Percentiles rank a stretch among this genome's conserved stretches.
These are phyloP conservation scores for Paramecium octaurelia DNA, from an alignment of 73 alveolate genomes.

Conservation along the genomic window DNA sequence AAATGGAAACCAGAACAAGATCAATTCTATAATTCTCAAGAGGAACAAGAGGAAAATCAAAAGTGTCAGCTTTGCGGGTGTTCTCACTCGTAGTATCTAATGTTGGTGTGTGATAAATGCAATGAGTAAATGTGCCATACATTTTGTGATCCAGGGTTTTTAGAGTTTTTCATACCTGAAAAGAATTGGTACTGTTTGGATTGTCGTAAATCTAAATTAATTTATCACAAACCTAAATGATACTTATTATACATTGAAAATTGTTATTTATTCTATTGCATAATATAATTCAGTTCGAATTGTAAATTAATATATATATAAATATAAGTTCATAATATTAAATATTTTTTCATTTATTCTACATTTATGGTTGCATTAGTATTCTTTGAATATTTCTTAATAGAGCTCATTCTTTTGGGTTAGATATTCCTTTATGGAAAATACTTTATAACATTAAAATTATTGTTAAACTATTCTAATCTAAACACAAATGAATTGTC, in stretches of 20 bases:
- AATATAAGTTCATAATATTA: not conserved
- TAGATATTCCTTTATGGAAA: not conserved
- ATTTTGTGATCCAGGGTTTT: conserved; percentile 11
- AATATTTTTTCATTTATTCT: not conserved
- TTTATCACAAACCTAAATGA: not conserved
- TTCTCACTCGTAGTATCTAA: not conserved
- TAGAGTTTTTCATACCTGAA: not conserved
- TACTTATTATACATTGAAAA: not conserved
- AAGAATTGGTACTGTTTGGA: conserved; percentile 8
- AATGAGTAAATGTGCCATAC: not conserved
- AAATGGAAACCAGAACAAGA: not conserved
- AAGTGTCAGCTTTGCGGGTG: not conserved
- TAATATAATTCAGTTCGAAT: not conserved
- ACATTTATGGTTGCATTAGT: not conserved
- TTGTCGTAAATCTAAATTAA: conserved; percentile 4
- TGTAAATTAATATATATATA: not conserved
- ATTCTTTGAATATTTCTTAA: not conserved
- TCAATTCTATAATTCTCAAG: not conserved
- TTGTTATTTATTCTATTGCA: not conserved
- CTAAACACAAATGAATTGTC: not conserved
- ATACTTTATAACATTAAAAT: not conserved
- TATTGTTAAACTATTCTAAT: not conserved
- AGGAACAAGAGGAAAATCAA: not conserved
- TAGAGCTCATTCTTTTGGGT: not conserved
- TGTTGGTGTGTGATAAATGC: conserved; percentile 18